Evolutionary conservation across 2,329 filamentous ascomycete genomes (phyloP).

Genomic region (Fusarium caatingaense): DNA sequence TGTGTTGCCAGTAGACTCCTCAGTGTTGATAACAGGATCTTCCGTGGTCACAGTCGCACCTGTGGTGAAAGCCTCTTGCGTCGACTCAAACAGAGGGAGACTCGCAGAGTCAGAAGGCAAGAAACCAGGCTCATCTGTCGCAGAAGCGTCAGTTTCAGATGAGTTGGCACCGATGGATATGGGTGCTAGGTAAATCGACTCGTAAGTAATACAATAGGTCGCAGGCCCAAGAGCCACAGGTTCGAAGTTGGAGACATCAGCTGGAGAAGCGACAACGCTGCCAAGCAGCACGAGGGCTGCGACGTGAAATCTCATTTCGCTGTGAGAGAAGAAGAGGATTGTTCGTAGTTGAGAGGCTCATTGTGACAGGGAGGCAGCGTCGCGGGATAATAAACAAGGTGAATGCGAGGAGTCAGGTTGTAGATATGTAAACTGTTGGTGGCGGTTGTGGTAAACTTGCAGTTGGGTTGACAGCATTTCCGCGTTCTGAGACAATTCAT

Average conservation of each 20-base stretch:
- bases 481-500: neutral
- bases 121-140: too few relatives aligned
- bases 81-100: neutral
- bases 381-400: neutral
- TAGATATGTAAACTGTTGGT: neutral
- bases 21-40: neutral
- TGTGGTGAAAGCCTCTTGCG: neutral
- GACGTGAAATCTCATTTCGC: neutral
- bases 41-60: neutral
- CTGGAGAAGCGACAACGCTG: neutral
- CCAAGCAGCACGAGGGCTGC: neutral
- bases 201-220: constrained; percentile 11
- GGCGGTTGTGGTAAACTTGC: neutral
- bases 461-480: neutral
- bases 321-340: accelerated
- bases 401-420: neutral
- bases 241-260: neutral
- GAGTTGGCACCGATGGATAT: neutral
- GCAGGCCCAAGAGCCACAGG: too few relatives aligned
- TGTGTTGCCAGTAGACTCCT: neutral
- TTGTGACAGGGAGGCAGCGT: too few relatives aligned
- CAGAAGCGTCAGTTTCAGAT: accelerated
- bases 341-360: accelerated
- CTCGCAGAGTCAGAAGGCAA: neutral
- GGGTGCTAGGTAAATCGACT: neutral